These are phyloP conservation scores for Protomyces inundatus DNA, from an alignment of 1,139 yeast species.

Conservation along the genomic window DNA sequence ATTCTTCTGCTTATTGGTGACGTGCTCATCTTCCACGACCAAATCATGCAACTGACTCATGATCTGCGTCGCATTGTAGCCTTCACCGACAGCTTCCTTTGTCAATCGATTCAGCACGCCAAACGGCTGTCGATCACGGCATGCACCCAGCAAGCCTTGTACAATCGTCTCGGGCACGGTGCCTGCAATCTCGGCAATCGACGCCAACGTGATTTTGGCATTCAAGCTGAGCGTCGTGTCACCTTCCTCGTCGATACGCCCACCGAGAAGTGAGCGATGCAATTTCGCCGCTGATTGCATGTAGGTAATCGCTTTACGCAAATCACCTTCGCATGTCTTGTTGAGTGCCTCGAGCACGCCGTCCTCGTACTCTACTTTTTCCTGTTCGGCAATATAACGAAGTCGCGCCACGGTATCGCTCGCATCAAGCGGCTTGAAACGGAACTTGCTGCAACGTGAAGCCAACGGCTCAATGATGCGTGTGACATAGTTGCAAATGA, in stretches of 20 bases:
- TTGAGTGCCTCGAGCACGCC: constrained; percentile 60
- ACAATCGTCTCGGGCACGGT: constrained; percentile 60
- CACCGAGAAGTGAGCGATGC: constrained; percentile 35
- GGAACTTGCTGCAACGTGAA: constrained; percentile 88
- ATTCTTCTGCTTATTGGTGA: constrained; percentile 57
- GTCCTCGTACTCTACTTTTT: constrained; percentile 46
- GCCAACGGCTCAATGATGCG: constrained; percentile 94
- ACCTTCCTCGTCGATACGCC: constrained; percentile 37
- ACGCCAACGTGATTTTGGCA: constrained; percentile 43
- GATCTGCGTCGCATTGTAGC: constrained; percentile 83
- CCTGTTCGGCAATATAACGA: constrained; percentile 52
- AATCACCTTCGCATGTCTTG: constrained; percentile 73
- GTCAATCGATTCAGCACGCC: constrained; percentile 47
- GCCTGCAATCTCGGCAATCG: constrained; percentile 77
- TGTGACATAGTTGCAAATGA: constrained; percentile 92
- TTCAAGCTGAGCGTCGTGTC: constrained; percentile 34
- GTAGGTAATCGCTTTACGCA: constrained; percentile 86
- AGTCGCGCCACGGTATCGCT: constrained; percentile 65
- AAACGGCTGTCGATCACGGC: constrained; percentile 30
- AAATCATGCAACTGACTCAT: constrained; percentile 74
- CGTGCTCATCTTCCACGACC: constrained; percentile 54
- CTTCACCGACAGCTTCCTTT: constrained; percentile 57
- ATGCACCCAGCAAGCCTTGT: constrained; percentile 44
- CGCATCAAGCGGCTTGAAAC: constrained; percentile 74
- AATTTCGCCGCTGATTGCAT: constrained; percentile 81